Conservation (phyloP, 2,329 filamentous ascomycete species). For the Scleromitrula shiraiana region DNA sequence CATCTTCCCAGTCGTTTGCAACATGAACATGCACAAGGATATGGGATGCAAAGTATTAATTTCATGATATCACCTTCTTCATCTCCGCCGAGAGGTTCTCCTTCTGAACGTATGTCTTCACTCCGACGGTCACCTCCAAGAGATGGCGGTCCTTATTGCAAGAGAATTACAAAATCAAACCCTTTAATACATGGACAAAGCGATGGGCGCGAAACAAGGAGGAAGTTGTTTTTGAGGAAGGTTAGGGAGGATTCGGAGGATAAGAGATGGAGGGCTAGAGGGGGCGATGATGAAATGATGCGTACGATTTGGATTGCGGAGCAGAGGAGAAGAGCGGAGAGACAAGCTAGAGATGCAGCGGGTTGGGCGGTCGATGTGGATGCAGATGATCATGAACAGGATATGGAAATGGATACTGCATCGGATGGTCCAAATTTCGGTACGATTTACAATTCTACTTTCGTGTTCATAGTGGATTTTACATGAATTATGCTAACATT, state of each 20-base stretch:
- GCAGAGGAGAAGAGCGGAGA: constrained; percentile 29
- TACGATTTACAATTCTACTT: not conserved
- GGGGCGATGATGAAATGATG: constrained; percentile 52
- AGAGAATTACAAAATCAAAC: constrained; percentile 52
- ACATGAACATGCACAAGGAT: not conserved
- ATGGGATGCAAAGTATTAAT: not conserved
- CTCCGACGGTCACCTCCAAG: constrained; percentile 5
- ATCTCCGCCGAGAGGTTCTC: not conserved
- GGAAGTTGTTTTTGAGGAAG: constrained; percentile 61
- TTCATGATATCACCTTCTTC: constrained; percentile 2
- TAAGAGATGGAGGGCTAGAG: constrained; percentile 49
- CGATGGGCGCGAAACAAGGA: constrained; percentile 55
- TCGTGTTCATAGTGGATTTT: not conserved
- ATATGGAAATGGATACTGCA: constrained; percentile 4
- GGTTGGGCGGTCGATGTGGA: constrained; percentile 13
- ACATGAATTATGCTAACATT: constrained; percentile 1
- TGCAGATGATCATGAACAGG: constrained; percentile 13
- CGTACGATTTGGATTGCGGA: constrained; percentile 33
- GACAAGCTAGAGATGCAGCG: constrained; percentile 25
- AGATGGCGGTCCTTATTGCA: constrained; percentile 18
- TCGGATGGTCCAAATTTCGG: constrained; percentile 7
- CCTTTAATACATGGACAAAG: constrained; percentile 49
- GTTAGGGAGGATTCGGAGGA: constrained; percentile 55
- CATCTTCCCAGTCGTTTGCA: not conserved
- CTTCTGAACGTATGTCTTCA: not conserved